These are phyloP conservation scores for Populus trichocarpa DNA, from an alignment of 441 rosid genomes.

Conservation along the genomic window DNA sequence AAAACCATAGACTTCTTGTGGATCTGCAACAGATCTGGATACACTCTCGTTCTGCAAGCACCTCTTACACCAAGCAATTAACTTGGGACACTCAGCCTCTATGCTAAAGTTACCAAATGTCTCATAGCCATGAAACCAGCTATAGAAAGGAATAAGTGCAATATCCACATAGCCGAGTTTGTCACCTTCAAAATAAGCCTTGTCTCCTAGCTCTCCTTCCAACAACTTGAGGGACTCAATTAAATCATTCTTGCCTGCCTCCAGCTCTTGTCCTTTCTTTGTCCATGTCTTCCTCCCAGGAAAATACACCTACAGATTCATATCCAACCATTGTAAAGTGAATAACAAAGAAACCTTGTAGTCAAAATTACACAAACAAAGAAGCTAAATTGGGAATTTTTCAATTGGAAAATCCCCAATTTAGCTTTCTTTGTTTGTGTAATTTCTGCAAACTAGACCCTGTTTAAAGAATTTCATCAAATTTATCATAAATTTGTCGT, in stretches of 20 bases:
- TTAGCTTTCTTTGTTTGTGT: too few relatives aligned
- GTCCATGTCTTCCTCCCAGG: slow-evolving; percentile 17
- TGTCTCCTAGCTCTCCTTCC: slow-evolving; percentile 26
- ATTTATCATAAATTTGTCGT: too few relatives aligned
- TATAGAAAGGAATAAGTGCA: slow-evolving; percentile 19
- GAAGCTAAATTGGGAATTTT: too few relatives aligned
- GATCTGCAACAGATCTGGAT: slow-evolving; percentile 17
- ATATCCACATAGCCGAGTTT: slow-evolving; percentile 26
- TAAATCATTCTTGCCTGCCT: slow-evolving; percentile 21
- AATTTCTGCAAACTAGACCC: too few relatives aligned
- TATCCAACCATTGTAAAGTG: neutral
- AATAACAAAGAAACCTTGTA: too few relatives aligned
- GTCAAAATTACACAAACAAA: too few relatives aligned
- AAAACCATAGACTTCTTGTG: slow-evolving; percentile 9
- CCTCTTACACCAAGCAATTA: slow-evolving; percentile 28
- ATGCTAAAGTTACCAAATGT: slow-evolving; percentile 22
- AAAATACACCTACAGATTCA: slow-evolving; percentile 5
- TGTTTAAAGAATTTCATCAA: too few relatives aligned
- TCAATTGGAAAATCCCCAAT: too few relatives aligned
- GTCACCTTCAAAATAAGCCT: slow-evolving; percentile 23
- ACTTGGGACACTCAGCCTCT: slow-evolving; percentile 22
- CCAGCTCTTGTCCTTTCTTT: slow-evolving; percentile 22
- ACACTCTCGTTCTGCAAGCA: slow-evolving; percentile 23
- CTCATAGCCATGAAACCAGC: slow-evolving; percentile 33
- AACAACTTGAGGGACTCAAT: slow-evolving; percentile 20